Evolutionary conservation across 2,329 filamentous ascomycete species (phyloP).

Genomic region (Fusarium albosuccineum): DNA sequence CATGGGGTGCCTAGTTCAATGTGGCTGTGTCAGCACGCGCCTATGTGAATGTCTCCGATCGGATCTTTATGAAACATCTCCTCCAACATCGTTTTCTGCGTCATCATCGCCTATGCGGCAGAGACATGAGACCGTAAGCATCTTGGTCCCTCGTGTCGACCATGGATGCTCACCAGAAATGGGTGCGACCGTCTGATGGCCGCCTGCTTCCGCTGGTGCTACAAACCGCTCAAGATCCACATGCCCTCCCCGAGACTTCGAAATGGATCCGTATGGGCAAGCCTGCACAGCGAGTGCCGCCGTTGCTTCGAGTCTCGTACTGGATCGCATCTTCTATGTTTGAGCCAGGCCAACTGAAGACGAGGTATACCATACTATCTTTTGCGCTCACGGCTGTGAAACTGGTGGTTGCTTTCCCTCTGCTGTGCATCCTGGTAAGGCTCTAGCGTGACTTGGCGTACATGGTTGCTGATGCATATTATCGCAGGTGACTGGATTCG

Average conservation of each 20-base stretch:
- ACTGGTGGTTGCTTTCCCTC: slow-evolving; percentile 3
- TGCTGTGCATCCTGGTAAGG: slow-evolving; percentile 11
- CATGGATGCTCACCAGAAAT: background rate
- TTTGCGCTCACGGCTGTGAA: background rate
- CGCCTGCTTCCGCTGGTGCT: slow-evolving; percentile 16
- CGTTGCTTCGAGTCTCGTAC: slow-evolving; percentile 8
- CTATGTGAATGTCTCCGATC: too few relatives aligned
- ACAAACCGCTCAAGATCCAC: slow-evolving; percentile 12
- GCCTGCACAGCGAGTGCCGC: slow-evolving; percentile 1
- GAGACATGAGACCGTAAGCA: too few relatives aligned
- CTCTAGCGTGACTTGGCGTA: background rate
- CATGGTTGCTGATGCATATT: background rate
- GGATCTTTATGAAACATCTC: too few relatives aligned
- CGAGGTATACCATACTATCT: background rate
- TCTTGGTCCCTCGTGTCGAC: too few relatives aligned
- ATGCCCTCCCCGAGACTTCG: slow-evolving; percentile 1
- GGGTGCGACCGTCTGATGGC: slow-evolving; percentile 10
- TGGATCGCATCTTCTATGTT: slow-evolving; percentile 16
- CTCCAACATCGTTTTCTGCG: too few relatives aligned
- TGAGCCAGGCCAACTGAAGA: background rate
- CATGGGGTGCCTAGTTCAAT: too few relatives aligned
- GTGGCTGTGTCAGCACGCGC: too few relatives aligned
- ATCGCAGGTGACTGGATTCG: background rate
- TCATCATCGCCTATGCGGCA: too few relatives aligned
- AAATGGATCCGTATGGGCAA: slow-evolving; percentile 19